These are phyloP conservation scores for Populus ilicifolia DNA, from an alignment of 345 rosid species.

Conservation along the genomic window DNA sequence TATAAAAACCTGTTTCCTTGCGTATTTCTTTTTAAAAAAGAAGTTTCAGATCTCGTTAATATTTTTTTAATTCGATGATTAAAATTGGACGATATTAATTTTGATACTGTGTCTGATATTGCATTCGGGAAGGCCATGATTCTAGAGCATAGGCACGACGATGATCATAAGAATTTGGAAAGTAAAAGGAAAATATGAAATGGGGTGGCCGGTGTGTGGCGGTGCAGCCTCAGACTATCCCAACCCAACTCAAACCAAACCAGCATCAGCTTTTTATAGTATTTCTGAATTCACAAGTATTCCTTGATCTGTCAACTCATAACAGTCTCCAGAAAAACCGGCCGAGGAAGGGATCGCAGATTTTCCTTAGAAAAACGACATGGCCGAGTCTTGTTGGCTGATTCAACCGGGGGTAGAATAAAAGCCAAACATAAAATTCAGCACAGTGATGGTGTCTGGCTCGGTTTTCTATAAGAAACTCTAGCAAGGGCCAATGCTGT, in stretches of 20 bases:
- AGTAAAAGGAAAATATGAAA: background rate
- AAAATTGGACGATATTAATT: too few species aligned
- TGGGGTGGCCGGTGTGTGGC: background rate
- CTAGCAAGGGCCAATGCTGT: background rate
- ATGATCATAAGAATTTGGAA: slow-evolving; percentile 4
- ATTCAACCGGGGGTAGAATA: background rate
- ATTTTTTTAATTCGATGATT: too few species aligned
- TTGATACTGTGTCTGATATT: too few species aligned
- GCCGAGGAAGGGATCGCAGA: background rate
- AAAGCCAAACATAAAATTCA: too few species aligned
- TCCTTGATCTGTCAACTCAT: background rate
- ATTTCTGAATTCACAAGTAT: background rate
- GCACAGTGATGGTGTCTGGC: too few species aligned
- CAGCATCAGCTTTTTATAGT: background rate
- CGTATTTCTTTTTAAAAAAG: too few species aligned
- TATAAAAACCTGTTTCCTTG: too few species aligned
- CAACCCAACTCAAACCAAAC: background rate
- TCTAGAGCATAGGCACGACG: background rate
- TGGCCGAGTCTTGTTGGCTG: background rate
- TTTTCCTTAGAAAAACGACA: background rate
- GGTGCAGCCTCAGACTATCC: slow-evolving; percentile 24
- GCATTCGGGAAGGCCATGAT: background rate
- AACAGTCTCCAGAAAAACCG: background rate
- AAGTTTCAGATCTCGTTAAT: too few species aligned
- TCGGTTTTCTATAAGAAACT: too few species aligned